Conservation (phyloP, 768 basidiomycete genomes). For the Hygrocybe punicea region DNA sequence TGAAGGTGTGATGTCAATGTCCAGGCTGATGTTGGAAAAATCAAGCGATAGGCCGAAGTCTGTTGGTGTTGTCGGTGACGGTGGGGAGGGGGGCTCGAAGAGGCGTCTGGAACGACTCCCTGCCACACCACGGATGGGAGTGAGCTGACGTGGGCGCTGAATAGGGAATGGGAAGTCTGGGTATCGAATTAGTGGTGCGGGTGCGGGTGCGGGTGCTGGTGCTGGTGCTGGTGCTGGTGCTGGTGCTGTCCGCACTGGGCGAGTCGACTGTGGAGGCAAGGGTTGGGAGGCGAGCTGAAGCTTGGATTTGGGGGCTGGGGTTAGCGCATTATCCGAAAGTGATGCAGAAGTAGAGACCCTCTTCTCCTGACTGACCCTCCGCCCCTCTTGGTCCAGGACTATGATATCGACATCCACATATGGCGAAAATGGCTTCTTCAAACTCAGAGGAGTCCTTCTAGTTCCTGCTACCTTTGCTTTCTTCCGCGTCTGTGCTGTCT, state of each 20-base stretch:
- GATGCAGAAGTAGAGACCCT: constrained; percentile 52
- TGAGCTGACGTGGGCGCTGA: constrained; percentile 57
- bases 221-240: constrained; percentile 7
- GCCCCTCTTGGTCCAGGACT: constrained; percentile 59
- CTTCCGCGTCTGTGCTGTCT: constrained; percentile 16
- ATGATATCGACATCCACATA: constrained; percentile 65
- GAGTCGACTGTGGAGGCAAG: not conserved
- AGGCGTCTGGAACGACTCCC: constrained; percentile 29
- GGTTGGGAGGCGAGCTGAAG: not conserved
- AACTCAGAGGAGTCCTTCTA: constrained; percentile 32
- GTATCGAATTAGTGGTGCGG: constrained; percentile 15
- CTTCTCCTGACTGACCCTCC: constrained; percentile 55
- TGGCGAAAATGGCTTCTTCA: constrained; percentile 41
- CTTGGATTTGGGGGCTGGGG: not conserved
- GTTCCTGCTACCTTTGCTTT: constrained; percentile 22
- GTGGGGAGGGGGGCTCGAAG: constrained; percentile 49
- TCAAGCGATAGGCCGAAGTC: constrained; percentile 55
- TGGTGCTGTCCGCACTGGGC: not conserved
- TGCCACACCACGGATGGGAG: constrained; percentile 55
- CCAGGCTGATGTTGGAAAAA: constrained; percentile 43
- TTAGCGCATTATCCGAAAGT: no score
- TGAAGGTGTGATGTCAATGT: constrained; percentile 19
- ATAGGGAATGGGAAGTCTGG: constrained; percentile 30
- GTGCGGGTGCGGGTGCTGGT: constrained; percentile 5
- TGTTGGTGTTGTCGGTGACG: constrained; percentile 52